Conservation (phyloP, 1,139 yeast species). For the Yamadazyma sp. region DNA sequence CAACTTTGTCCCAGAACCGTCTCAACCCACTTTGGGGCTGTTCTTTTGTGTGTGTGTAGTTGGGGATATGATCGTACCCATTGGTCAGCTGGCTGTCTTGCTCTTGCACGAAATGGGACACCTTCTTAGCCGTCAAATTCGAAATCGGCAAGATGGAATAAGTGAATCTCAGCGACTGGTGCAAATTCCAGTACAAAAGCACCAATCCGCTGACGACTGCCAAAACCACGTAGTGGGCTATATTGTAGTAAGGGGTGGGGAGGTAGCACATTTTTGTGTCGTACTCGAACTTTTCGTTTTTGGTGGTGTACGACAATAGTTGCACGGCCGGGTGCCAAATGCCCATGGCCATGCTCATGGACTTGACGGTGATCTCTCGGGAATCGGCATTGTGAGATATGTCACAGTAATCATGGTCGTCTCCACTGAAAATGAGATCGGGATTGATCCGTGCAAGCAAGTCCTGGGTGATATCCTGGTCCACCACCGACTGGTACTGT, state of each 20-base stretch:
- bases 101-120: slow-evolving; percentile 23
- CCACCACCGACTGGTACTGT: slow-evolving; percentile 51
- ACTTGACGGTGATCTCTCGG: slow-evolving; percentile 53
- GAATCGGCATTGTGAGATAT: slow-evolving; percentile 31
- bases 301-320: slow-evolving; percentile 33
- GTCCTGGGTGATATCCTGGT: slow-evolving; percentile 24
- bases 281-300: slow-evolving; percentile 26
- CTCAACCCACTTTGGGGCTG: neutral
- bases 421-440: slow-evolving; percentile 47
- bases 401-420: slow-evolving; percentile 60
- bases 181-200: slow-evolving; percentile 32
- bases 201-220: slow-evolving; percentile 35
- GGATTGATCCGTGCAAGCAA: slow-evolving; percentile 38
- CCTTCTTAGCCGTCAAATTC: slow-evolving; percentile 19
- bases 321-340: slow-evolving; percentile 55
- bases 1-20: neutral
- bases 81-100: slow-evolving; percentile 18
- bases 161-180: slow-evolving; percentile 21
- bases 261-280: slow-evolving; percentile 47
- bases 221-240: slow-evolving; percentile 35
- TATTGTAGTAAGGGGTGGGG: slow-evolving; percentile 49
- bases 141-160: slow-evolving; percentile 18
- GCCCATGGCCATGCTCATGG: slow-evolving; percentile 64
- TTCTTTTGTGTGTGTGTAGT: slow-evolving; percentile 3
- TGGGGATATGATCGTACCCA: slow-evolving; percentile 1